These are phyloP conservation scores for Colletotrichum noveboracense DNA, from an alignment of 2,329 filamentous ascomycete species.

Conservation along the genomic window DNA sequence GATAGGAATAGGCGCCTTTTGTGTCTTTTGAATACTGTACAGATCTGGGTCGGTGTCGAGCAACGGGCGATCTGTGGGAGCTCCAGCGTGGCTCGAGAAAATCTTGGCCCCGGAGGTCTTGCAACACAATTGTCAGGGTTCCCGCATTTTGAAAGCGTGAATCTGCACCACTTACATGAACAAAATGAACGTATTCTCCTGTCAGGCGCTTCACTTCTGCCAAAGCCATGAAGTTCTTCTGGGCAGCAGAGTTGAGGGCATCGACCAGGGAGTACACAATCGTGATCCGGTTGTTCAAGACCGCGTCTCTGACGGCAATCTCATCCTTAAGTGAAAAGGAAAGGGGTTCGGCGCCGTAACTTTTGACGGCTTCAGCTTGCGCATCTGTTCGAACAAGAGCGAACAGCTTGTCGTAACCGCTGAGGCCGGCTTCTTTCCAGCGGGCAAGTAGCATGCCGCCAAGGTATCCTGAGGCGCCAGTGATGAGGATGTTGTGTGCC, in stretches of 20 bases:
- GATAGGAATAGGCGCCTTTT: neutral
- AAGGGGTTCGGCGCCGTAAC: constrained; percentile 48
- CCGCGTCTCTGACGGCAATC: constrained; percentile 34
- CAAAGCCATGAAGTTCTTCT: constrained; percentile 49
- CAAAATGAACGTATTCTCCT: neutral
- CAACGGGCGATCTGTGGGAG: constrained; percentile 44
- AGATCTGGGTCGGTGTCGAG: constrained; percentile 42
- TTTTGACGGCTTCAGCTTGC: constrained; percentile 48
- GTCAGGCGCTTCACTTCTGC: constrained; percentile 41
- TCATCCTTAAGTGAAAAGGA: constrained; percentile 42
- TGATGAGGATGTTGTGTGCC: constrained; percentile 47
- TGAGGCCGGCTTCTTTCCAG: constrained; percentile 32
- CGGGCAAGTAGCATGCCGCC: constrained; percentile 53
- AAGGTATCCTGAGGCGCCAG: constrained; percentile 58
- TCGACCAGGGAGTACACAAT: constrained; percentile 55
- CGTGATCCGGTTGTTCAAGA: constrained; percentile 48
- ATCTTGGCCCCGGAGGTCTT: constrained; percentile 56
- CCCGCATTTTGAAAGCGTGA: neutral
- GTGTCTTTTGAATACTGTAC: neutral
- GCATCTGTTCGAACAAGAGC: constrained; percentile 50
- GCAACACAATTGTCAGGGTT: neutral
- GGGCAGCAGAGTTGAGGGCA: constrained; percentile 33
- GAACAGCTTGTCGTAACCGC: constrained; percentile 46
- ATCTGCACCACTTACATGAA: neutral
- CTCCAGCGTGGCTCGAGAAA: constrained; percentile 52